phyloP scores from a whole-genome alignment of 257 asterid genomes.

The Fraxinus americana region DNA sequence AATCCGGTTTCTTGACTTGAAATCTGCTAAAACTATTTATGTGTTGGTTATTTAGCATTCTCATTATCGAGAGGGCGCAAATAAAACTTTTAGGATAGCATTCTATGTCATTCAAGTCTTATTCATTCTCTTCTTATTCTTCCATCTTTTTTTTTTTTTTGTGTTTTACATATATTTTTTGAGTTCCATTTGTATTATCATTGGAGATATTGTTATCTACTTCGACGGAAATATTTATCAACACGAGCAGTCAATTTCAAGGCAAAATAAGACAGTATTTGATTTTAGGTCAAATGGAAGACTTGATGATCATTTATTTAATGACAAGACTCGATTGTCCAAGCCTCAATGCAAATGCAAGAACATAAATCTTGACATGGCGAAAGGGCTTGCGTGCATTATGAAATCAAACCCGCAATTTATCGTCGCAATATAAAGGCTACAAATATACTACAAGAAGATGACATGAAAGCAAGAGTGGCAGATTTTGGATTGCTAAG shows the following conservation, averaged over 20 bases:
- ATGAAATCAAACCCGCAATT: slow-evolving; percentile 59
- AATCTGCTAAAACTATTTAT: too few relatives aligned
- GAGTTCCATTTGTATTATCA: too few relatives aligned
- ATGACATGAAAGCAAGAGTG: slow-evolving; percentile 50
- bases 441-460: slow-evolving; percentile 54
- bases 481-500: slow-evolving; percentile 65
- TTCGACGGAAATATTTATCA: too few relatives aligned
- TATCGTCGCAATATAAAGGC: slow-evolving; percentile 60
- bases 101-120: too few relatives aligned
- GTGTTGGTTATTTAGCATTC: too few relatives aligned
- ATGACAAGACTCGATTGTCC: slow-evolving; percentile 17
- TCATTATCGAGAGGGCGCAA: too few relatives aligned
- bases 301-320: slow-evolving; percentile 42
- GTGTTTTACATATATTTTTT: too few relatives aligned
- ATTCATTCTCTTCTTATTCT: too few relatives aligned
- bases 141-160: too few relatives aligned
- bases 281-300: slow-evolving; percentile 61
- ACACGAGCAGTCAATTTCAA: slow-evolving; percentile 37
- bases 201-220: too few relatives aligned
- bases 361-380: slow-evolving; percentile 57
- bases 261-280: slow-evolving; percentile 52
- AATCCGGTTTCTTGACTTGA: too few relatives aligned
- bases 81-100: too few relatives aligned
- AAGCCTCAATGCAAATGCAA: slow-evolving; percentile 53
- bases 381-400: slow-evolving; percentile 57